Evolutionary conservation across 176 grass and related monocot genomes (phyloP).

Genomic region (Phoenix dactylifera): DNA sequence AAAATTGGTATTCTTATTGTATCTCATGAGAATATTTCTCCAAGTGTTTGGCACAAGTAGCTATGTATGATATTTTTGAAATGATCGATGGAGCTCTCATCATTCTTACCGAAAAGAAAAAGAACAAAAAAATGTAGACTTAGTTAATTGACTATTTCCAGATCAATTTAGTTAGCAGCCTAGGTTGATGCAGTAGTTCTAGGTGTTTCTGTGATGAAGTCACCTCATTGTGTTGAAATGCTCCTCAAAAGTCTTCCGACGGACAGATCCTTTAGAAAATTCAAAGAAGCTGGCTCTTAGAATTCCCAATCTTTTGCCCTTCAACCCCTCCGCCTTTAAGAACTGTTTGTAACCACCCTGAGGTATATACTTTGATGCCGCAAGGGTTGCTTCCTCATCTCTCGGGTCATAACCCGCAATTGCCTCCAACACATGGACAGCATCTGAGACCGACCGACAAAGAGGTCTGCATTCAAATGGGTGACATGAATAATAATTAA

Average conservation of each 20-base stretch:
- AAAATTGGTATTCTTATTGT: no score
- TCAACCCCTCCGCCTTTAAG: conserved; percentile 37
- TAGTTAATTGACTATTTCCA: no score
- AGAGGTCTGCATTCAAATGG: conserved; percentile 33
- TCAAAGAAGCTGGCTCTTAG: conserved; percentile 24
- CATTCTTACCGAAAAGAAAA: no score
- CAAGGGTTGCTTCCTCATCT: conserved; percentile 28
- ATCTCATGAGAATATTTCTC: no score
- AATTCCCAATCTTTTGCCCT: conserved; percentile 39
- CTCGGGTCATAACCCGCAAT: conserved; percentile 37
- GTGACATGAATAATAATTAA: neutral
- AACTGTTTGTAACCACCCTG: conserved; percentile 47
- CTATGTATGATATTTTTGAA: no score
- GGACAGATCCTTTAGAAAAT: conserved; percentile 7
- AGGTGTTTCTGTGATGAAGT: neutral
- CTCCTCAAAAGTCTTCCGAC: conserved; percentile 23
- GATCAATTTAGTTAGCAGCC: no score
- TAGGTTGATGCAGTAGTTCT: neutral
- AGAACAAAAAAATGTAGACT: no score
- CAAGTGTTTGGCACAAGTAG: no score
- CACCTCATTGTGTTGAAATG: conserved; percentile 45
- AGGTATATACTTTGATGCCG: conserved; percentile 43
- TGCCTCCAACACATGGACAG: conserved; percentile 39
- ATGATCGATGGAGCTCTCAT: no score
- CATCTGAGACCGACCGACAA: conserved; percentile 46